These are phyloP conservation scores for Harringtonia lauricola DNA, from an alignment of 2,329 filamentous ascomycete species.

Conservation along the genomic window DNA sequence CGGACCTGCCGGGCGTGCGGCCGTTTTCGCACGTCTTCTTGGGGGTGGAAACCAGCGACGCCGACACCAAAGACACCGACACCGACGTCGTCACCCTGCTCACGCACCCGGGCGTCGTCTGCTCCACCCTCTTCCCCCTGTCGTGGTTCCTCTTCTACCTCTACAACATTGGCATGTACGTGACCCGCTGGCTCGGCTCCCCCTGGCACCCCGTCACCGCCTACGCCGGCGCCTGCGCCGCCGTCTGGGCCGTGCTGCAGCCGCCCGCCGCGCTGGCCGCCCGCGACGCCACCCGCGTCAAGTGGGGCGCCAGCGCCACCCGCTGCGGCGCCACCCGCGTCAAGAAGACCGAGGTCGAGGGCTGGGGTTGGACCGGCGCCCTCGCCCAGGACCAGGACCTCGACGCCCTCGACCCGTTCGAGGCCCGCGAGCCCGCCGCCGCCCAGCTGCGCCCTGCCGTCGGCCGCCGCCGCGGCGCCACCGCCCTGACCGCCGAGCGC, in stretches of 20 bases:
- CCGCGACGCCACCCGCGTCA: slow-evolving; percentile 37
- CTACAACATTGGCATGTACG: slow-evolving; percentile 57
- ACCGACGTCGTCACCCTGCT: slow-evolving; percentile 46
- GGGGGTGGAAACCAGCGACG: slow-evolving; percentile 21
- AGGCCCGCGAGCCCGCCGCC: slow-evolving; percentile 29
- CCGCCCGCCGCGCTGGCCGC: slow-evolving; percentile 17
- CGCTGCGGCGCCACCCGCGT: slow-evolving; percentile 45
- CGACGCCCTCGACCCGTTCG: slow-evolving; percentile 34
- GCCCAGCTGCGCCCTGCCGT: slow-evolving; percentile 39
- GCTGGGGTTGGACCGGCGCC: slow-evolving; percentile 65
- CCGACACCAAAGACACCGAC: slow-evolving; percentile 13
- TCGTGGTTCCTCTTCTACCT: slow-evolving; percentile 55
- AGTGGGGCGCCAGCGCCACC: slow-evolving; percentile 76
- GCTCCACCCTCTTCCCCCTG: slow-evolving; percentile 70
- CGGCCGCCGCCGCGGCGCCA: slow-evolving; percentile 47
- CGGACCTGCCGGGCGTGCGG: slow-evolving; percentile 51
- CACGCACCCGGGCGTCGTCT: slow-evolving; percentile 77
- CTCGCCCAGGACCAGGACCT: slow-evolving; percentile 29
- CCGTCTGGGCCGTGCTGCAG: slow-evolving; percentile 68
- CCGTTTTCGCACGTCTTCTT: slow-evolving; percentile 49
- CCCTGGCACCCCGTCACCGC: slow-evolving; percentile 76
- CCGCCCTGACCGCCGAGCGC: slow-evolving; percentile 48
- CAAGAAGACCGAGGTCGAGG: slow-evolving; percentile 71
- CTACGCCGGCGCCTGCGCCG: slow-evolving; percentile 65
- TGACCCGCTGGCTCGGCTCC: slow-evolving; percentile 69